A percentile compares a stretch with the other conserved stretches of the same genome.
phyloP scores from a whole-genome alignment of 106 monocot species.

The Dendrobium nobile region DNA sequence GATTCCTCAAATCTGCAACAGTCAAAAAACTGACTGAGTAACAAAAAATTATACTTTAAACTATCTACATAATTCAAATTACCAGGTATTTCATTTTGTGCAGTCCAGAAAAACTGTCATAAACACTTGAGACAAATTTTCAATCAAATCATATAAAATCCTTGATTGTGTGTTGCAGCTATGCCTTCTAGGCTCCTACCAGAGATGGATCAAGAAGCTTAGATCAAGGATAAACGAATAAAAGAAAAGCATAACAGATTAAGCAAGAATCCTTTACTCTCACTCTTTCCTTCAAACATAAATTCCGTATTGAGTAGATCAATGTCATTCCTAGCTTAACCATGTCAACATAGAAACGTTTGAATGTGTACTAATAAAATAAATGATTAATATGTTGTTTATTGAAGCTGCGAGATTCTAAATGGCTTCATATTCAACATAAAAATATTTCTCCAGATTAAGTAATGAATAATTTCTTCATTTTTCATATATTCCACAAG shows the following conservation, averaged over 20 bases:
- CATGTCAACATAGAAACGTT: background rate
- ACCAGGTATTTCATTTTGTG: background rate
- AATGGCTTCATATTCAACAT: background rate
- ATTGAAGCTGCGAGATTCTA: background rate
- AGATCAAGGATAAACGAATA: background rate
- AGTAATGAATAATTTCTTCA: background rate
- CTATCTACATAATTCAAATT: background rate
- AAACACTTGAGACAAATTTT: background rate
- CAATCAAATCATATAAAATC: background rate
- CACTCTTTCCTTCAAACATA: conserved; percentile 3
- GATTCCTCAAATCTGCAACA: conserved; percentile 85
- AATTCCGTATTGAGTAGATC: background rate
- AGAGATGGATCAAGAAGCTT: background rate
- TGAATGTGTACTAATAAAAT: background rate
- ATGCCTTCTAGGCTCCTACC: background rate
- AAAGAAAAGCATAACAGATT: background rate
- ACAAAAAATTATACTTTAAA: background rate
- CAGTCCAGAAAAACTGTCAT: background rate
- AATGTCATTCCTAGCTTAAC: background rate
- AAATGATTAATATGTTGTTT: background rate
- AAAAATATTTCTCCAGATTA: background rate
- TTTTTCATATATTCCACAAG: background rate
- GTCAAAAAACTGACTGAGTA: conserved; percentile 9
- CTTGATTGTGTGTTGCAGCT: background rate
- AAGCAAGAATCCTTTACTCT: background rate